Evolutionary conservation across 179 eudicot genomes (phyloP).

Genomic region (Carnegiea gigantea): DNA sequence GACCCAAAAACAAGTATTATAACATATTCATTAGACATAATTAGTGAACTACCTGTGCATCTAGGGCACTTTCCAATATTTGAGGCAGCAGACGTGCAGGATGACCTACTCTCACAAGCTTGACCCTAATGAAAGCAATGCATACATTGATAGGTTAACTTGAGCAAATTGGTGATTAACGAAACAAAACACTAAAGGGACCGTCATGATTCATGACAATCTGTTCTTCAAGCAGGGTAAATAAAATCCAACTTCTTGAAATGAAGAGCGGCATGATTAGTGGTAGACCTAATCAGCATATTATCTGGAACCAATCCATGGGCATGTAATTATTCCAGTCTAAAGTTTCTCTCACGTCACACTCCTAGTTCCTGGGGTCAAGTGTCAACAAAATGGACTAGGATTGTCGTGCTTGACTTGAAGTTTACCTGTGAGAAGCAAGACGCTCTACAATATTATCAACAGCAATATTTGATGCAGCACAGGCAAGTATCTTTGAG

Average conservation of each 20-base stretch:
- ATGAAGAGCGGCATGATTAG: background rate
- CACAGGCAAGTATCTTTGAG: slow-evolving; percentile 98
- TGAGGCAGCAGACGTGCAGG: slow-evolving; percentile 99
- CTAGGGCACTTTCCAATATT: slow-evolving; percentile 95
- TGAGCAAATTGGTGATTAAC: background rate
- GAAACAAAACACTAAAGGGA: background rate
- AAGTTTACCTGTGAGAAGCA: slow-evolving; percentile 71
- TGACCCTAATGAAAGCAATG: slow-evolving; percentile 56
- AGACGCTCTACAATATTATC: slow-evolving; percentile 98
- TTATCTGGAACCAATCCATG: background rate
- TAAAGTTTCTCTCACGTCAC: background rate
- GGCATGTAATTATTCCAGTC: background rate
- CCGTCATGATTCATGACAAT: background rate
- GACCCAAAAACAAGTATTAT: slow-evolving; percentile 1
- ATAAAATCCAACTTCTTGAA: background rate
- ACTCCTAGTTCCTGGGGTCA: background rate
- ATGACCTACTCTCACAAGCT: slow-evolving; percentile 97
- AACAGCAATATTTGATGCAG: slow-evolving; percentile 99
- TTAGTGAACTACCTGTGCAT: slow-evolving; percentile 56
- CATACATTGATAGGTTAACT: slow-evolving; percentile 4
- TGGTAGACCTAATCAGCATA: background rate
- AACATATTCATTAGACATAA: background rate
- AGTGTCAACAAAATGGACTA: background rate
- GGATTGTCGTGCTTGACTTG: slow-evolving; percentile 4
- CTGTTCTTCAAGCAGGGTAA: background rate